These are phyloP conservation scores for Psophocarpus tetragonolobus DNA, from an alignment of 306 rosid species.

Conservation along the genomic window DNA sequence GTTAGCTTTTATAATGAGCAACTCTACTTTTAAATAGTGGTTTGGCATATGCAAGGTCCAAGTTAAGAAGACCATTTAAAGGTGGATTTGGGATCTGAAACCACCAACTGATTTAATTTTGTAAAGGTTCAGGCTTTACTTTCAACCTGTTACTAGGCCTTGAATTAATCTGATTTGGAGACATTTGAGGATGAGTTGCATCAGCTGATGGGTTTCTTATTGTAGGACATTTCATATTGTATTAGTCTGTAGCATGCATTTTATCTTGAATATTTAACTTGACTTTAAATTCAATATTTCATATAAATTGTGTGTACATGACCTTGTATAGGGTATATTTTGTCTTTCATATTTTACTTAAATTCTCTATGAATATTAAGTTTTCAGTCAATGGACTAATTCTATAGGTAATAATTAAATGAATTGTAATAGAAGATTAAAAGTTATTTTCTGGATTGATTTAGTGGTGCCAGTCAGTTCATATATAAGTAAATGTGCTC, in stretches of 20 bases:
- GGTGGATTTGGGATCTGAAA: not conserved
- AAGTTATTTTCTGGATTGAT: not conserved
- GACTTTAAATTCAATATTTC: not conserved
- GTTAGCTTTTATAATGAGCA: slow-evolving; percentile 13
- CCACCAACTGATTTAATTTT: slow-evolving; percentile 22
- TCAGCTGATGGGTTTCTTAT: slow-evolving; percentile 20
- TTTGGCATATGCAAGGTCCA: slow-evolving; percentile 1
- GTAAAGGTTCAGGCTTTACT: slow-evolving; percentile 19
- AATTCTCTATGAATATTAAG: slow-evolving; percentile 13
- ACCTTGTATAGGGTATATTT: not conserved
- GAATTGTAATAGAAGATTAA: not conserved
- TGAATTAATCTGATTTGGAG: slow-evolving; percentile 21
- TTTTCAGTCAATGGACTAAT: slow-evolving; percentile 23
- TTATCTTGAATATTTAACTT: not conserved
- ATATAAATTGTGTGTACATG: not conserved
- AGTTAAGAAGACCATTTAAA: not conserved
- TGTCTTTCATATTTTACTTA: slow-evolving; percentile 18
- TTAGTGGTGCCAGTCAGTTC: not conserved
- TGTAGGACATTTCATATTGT: slow-evolving; percentile 8
- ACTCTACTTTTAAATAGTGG: slow-evolving; percentile 19
- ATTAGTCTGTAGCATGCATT: not conserved
- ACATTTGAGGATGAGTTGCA: slow-evolving; percentile 18
- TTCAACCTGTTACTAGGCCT: slow-evolving; percentile 14
- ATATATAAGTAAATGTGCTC: slow-evolving; percentile 14
- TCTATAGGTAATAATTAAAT: slow-evolving; percentile 20